Percentiles rank a stretch among this genome's conserved stretches.
These are phyloP conservation scores for Umbellularia californica DNA, from an alignment of 164 flowering plant species.

Conservation along the genomic window DNA sequence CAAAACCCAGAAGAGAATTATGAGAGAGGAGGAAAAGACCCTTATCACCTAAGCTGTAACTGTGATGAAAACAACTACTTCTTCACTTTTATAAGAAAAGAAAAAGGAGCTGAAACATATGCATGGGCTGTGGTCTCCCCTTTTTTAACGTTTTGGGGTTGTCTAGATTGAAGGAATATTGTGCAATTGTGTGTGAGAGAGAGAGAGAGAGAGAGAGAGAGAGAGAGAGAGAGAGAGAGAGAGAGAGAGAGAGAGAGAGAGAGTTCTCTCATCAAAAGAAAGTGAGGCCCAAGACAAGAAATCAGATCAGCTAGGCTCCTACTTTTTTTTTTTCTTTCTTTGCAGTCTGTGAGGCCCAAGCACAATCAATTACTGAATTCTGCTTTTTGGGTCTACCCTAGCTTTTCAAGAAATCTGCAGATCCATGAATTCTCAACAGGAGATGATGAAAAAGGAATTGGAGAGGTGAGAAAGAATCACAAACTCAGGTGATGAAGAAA, in stretches of 20 bases:
- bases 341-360: no score
- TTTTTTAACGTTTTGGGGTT: slow-evolving; percentile 7
- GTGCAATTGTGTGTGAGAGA: not conserved
- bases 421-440: no score
- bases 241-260: no score
- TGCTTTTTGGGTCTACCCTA: no score
- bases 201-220: no score
- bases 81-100: not conserved
- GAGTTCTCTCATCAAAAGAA: no score
- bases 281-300: no score
- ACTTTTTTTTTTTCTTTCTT: no score
- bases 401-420: no score
- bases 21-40: not conserved
- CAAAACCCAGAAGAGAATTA: slow-evolving; percentile 9
- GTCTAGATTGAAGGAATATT: not conserved
- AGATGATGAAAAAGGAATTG: not conserved
- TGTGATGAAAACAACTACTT: not conserved
- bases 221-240: no score
- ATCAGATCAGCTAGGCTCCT: no score
- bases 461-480: not conserved
- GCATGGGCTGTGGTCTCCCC: not conserved
- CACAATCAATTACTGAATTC: no score
- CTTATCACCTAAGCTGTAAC: not conserved
- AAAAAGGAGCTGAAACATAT: not conserved
- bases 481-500: not conserved